Evolutionary conservation across 2,329 filamentous ascomycete genomes (phyloP), one percentile per base, ranked within the genome.

Genomic region (Arthrinium puccinioides): DNA sequence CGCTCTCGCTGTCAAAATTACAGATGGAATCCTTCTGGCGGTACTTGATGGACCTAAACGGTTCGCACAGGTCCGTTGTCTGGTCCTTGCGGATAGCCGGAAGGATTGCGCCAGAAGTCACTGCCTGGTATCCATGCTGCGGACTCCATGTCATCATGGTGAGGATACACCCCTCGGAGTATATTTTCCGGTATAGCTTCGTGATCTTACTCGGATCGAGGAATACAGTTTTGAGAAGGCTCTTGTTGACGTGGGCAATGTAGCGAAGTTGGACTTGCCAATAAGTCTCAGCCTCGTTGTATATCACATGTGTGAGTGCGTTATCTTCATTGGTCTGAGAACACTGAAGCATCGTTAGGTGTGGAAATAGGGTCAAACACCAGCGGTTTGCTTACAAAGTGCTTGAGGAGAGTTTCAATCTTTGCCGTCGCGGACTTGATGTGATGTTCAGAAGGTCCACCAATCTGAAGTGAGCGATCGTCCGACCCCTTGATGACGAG

Each of bases 371-470:
- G n/a, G n/a, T n/a, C n/a, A n/a, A n/a, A n/a, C n/a, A n/a, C n/a
- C n/a, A n/a, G n/a, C n/a, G n/a, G n/a, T n/a, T n/a, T n/a, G 27
- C 41, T 29, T 15, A 44, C 41, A 24, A 36, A 32, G 23, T 41
- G 41, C 16, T 37, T 39, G 5, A 38, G 14, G 9, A 41, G 10
- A 13, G 18, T 39, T 18, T 33, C 32, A 16, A 44, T 16, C 21
- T 41, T 44, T 18, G 25, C 21, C 11, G 28, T 30, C 8, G 33
- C 36, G 9, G 20, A 4, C 10, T 21, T 18, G 13, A 44, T 20
- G 7, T 21, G 13, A 9, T 27, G 16, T 14, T 31, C 21, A n/a
- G 35, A 32, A 13, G 33, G 10, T 11, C 23, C 36, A 21, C 41
- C 41, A 13, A 41, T 32, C 25, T 36, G 28, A 6, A 44, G 27